Evolutionary conservation across 441 rosid species (phyloP), one percentile per base, ranked within the genome.

Genomic region (Brassica hybrid): DNA sequence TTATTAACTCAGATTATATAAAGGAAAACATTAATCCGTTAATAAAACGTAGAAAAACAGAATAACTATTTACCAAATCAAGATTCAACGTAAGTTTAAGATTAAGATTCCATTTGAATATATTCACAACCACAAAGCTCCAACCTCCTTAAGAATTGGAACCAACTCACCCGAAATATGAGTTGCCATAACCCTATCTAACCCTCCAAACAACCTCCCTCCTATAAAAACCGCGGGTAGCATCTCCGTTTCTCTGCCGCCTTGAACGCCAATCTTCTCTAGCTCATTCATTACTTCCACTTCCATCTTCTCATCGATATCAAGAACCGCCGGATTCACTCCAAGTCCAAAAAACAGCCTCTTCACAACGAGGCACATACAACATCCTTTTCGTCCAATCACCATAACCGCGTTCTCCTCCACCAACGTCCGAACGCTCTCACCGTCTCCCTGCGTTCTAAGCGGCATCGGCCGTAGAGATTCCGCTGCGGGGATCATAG

Each of bases 131-230:
- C 98, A 94, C 64, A 94, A 80, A 79, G 97, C 98, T 18, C 96
- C 91, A 7, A 88, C 97, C 13, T 84, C 87, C 74, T 91, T 90
- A 80, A 94, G 77, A 68, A 88, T 83, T 13, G 98, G 96, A 73
- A 91, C 94, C 82, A 94, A 80, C 45, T 92, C 97, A 69, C 96
- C 98, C 0, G 96, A 83, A 63, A 92, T 92, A 88, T 92, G 97
- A 67, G 90, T 80, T 2, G 96, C 83, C 88, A 94, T 89, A 52
- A 94, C 88, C 67, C 82, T 90, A 65, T 94, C 98, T 52, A 94
- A 80, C 56, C 98, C 98, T 34, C 98, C 98, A 48, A 94, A 89
- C 83, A 91, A 66, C 67, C 82, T 85, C 18, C 98, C 98, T 2
- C 98, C 97, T 0, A 94, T 78, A 4, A 86, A 94, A 48, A 94